Evolutionary conservation across 495 filamentous ascomycete species (phyloP).

Genomic region (Astrocystis sublimbata): DNA sequence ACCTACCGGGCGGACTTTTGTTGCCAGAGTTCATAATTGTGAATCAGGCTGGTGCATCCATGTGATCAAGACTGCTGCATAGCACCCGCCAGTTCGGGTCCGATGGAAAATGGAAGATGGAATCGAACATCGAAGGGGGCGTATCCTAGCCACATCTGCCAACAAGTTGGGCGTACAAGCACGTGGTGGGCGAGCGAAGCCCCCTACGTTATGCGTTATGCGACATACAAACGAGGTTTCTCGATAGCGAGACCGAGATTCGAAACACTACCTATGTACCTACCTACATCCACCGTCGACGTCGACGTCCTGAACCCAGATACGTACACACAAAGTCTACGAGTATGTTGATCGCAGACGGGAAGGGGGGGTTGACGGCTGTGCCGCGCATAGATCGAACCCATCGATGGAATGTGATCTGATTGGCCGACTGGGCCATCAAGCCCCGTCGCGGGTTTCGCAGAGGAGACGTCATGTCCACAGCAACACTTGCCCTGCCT

Average conservation of each 20-base stretch:
- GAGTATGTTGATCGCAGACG: too few species aligned
- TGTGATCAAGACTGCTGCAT: neutral
- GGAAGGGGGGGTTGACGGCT: neutral
- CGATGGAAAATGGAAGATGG: neutral
- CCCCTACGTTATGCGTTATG: neutral
- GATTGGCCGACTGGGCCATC: slow-evolving; percentile 1
- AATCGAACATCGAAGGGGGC: too few species aligned
- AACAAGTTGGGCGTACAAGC: neutral
- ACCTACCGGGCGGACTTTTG: neutral
- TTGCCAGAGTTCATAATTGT: neutral
- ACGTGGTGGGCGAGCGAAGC: neutral
- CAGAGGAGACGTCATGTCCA: slow-evolving; percentile 1
- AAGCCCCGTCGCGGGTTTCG: neutral
- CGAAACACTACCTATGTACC: slow-evolving; percentile 2
- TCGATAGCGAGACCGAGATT: neutral
- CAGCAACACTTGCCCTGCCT: slow-evolving; percentile 6
- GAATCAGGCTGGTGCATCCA: neutral
- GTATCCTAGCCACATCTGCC: neutral
- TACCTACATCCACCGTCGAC: neutral
- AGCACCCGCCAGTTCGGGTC: neutral
- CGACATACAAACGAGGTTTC: too few species aligned
- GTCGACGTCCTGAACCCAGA: neutral
- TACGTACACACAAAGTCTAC: neutral
- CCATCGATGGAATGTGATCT: neutral
- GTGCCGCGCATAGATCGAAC: neutral